Evolutionary conservation across 768 basidiomycete genomes (phyloP).

Genomic region (Amanita exitialis): DNA sequence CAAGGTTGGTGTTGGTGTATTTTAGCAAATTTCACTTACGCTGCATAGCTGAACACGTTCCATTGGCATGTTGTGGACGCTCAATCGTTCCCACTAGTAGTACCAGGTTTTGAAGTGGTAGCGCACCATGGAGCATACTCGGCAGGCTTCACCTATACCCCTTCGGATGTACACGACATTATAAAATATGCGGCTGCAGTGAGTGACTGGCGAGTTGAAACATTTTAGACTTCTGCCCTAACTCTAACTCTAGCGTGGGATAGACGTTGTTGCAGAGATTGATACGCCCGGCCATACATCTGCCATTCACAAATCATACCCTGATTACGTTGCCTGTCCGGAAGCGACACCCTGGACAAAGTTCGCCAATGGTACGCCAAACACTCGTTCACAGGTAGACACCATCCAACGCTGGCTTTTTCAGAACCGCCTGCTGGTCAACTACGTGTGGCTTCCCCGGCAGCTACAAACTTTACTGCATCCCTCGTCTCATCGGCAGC

Average conservation of each 20-base stretch:
- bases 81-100: conserved; percentile 68
- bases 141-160: conserved; percentile 37
- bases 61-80: conserved; percentile 85
- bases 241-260: conserved; percentile 40
- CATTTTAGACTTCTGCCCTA: neutral
- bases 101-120: conserved; percentile 52
- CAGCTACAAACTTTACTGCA: conserved; percentile 50
- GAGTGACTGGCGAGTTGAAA: conserved; percentile 15
- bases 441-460: conserved; percentile 55
- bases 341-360: conserved; percentile 47
- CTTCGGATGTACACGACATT: conserved; percentile 46
- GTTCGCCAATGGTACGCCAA: conserved; percentile 39
- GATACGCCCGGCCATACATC: conserved; percentile 84
- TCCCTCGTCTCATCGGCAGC: conserved; percentile 44
- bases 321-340: conserved; percentile 68
- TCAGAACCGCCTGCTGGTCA: conserved; percentile 79
- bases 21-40: neutral
- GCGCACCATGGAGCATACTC: conserved; percentile 63
- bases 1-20: conserved; percentile 39
- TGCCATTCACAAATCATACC: conserved; percentile 52
- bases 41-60: conserved; percentile 52
- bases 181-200: conserved; percentile 63
- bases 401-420: neutral
- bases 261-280: conserved; percentile 67
- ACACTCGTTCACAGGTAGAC: neutral